Evolutionary conservation across 1,139 yeast genomes (phyloP), one percentile per base, ranked within the genome.

Genomic region (Candida tetrigidarum): DNA sequence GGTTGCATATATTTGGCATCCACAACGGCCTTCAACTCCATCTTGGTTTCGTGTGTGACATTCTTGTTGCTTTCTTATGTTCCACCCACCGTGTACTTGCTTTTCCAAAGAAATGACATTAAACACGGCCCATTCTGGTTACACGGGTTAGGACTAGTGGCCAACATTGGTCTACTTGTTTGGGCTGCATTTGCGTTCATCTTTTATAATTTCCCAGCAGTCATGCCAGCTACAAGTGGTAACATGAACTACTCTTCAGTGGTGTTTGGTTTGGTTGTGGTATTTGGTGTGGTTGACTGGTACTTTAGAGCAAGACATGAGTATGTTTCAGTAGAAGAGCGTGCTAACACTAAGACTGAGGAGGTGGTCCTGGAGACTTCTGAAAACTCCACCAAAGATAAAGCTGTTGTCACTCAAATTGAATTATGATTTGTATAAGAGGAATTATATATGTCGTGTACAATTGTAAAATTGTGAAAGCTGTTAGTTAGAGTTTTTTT

Each of bases 111-210:
- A 53, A 58, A 67, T 43, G 64, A 67, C 45, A 62, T 71, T 18
- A 50, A 53, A 20, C 75, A 64, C 41, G 74, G 74, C 0, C 73
- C 75, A 6, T 74, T 83, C 59, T 82, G 87, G 86, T 55, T 80
- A 41, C 67, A 69, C 4, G 60, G 55, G 43, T 23, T 60, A 40
- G 71, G 71, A 6, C 19, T 28, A 5, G 20, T 28, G 18, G 22
- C 34, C 8, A 37, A 37, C 29, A 5, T 47, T 48, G 37, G 40
- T 44, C 38, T 50, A 48, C 14, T 41, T 5, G 22, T 32, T 18
- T 76, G 80, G 80, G 62, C 79, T 1, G 20, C 66, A 0, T 75
- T 75, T 50, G 65, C 76, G 28, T 51, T 71, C 8, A 60, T 74
- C 2, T 73, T 76, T 55, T 72, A 65, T 51, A 70, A 75, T 35